phyloP scores from a whole-genome alignment of 441 rosid genomes.

The Populus hybrid region DNA sequence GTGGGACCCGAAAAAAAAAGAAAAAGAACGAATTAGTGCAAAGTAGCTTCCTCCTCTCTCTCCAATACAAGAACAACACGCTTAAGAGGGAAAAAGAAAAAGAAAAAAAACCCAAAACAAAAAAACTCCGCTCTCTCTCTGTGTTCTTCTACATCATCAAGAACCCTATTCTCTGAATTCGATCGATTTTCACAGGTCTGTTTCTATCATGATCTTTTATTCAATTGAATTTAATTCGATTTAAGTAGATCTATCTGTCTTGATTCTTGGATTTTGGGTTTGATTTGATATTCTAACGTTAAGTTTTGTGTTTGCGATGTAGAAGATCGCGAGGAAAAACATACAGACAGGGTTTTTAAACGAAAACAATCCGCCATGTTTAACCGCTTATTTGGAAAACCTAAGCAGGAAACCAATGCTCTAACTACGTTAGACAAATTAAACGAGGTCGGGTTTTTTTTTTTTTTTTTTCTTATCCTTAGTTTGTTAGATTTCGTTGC shows the following conservation, averaged over 20 bases:
- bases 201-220: background rate
- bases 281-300: conserved; percentile 15
- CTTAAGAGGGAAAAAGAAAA: no score
- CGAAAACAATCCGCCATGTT: conserved; percentile 55
- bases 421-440: conserved; percentile 74
- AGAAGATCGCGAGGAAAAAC: conserved; percentile 29
- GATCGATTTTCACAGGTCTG: background rate
- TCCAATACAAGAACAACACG: no score
- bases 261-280: conserved; percentile 21
- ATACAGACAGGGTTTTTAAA: conserved; percentile 18
- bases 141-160: background rate
- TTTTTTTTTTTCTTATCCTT: background rate
- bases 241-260: conserved; percentile 16
- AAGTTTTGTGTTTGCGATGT: conserved; percentile 7
- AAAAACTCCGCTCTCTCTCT: background rate
- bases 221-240: background rate
- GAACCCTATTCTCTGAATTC: background rate
- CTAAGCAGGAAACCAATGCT: conserved; percentile 75
- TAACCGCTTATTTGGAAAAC: conserved; percentile 79
- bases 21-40: no score
- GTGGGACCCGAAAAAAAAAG: no score
- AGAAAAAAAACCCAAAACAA: background rate
- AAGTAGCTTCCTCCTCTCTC: no score
- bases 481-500: background rate
- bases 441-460: conserved; percentile 78